phyloP scores from a whole-genome alignment of 2,329 filamentous ascomycete species.

The Xylaria sp. region DNA sequence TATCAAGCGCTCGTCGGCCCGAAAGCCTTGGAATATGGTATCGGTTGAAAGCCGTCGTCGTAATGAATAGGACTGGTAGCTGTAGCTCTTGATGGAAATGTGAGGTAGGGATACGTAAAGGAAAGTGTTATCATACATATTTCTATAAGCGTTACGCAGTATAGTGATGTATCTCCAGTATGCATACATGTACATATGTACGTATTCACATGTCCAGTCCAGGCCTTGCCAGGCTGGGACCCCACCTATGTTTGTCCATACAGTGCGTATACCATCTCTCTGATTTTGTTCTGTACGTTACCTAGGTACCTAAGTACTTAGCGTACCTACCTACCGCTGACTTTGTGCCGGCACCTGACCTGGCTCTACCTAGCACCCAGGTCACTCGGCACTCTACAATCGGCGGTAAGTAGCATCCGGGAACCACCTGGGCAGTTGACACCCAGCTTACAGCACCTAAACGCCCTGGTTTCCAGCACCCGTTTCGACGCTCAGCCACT shows the following conservation, averaged over 20 bases:
- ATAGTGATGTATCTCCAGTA: background rate
- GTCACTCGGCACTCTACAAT: no score
- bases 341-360: slow-evolving; percentile 14
- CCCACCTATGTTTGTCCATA: background rate
- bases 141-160: background rate
- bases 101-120: background rate
- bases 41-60: slow-evolving; percentile 3
- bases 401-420: no score
- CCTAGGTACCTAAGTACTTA: background rate
- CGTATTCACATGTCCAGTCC: no score
- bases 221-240: no score
- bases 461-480: slow-evolving; percentile 13
- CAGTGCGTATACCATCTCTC: background rate
- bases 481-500: slow-evolving; percentile 34
- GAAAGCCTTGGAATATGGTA: slow-evolving; percentile 15
- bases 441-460: background rate
- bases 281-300: background rate
- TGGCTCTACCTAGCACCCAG: background rate
- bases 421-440: background rate
- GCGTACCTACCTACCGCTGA: no score
- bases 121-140: background rate
- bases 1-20: background rate
- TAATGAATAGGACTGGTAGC: background rate
- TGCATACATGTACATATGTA: no score
- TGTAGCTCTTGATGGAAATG: background rate